Conservation (phyloP, 495 filamentous ascomycete genomes). For the Lichenothelia convexa region DNA sequence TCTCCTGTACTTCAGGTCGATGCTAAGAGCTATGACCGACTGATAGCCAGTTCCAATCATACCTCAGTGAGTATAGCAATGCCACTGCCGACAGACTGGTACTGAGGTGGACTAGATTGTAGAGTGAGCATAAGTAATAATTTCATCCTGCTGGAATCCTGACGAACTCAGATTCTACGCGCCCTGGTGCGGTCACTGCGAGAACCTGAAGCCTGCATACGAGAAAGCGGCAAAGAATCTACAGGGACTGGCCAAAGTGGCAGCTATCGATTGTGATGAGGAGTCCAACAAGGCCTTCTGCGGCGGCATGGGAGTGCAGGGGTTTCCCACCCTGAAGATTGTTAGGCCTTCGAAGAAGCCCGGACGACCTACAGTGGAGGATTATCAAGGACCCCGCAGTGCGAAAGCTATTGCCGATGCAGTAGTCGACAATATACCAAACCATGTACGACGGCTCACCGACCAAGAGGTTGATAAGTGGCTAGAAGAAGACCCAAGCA, state of each 20-base stretch:
- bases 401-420: slow-evolving; percentile 78
- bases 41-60: slow-evolving; percentile 78
- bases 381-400: slow-evolving; percentile 70
- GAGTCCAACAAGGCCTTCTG: slow-evolving; percentile 86
- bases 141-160: background rate
- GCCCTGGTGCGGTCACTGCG: slow-evolving; percentile 91
- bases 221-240: slow-evolving; percentile 85
- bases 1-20: slow-evolving; percentile 78
- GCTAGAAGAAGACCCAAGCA: slow-evolving; percentile 50
- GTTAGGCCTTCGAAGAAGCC: slow-evolving; percentile 67
- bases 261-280: slow-evolving; percentile 82
- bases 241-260: slow-evolving; percentile 79
- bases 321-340: slow-evolving; percentile 94
- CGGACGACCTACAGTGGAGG: slow-evolving; percentile 72
- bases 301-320: slow-evolving; percentile 72
- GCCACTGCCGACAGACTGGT: background rate
- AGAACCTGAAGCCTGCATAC: slow-evolving; percentile 87
- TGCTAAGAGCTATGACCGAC: slow-evolving; percentile 61
- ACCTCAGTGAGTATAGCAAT: slow-evolving; percentile 50
- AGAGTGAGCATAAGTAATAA: slow-evolving; percentile 33
- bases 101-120: slow-evolving; percentile 31
- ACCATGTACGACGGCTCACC: slow-evolving; percentile 66
- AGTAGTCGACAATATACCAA: slow-evolving; percentile 72
- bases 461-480: slow-evolving; percentile 67
- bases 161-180: slow-evolving; percentile 57